Base-by-base conservation (phyloP, 176 grass and related monocot species). In the Musa itinerans region DNA sequence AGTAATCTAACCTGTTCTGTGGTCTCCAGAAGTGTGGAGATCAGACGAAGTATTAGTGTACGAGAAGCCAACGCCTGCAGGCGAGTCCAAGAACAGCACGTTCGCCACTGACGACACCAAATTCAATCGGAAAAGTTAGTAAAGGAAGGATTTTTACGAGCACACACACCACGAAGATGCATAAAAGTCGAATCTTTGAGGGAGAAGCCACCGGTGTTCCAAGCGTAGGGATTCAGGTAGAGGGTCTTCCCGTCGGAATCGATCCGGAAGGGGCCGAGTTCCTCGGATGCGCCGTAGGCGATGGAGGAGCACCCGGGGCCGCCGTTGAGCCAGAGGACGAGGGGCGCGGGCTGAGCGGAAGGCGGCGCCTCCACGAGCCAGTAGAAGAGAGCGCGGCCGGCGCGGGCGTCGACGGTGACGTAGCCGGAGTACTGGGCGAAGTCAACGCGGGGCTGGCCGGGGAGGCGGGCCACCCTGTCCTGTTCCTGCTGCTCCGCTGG, bases 251-350 rank as follows among this genome's bases (percentile, higher is more conserved):
- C 90, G 23, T 97, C 86, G 74, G 90, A 29, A 52, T 87, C 83
- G 83, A 93, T 89, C 53, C 86, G 83, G 78, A 97, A 97, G 22
- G 90, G 81, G 54, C 93, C 93, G 48, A 97, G 77, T 82, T 97
- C 90, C 81, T 97, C 93, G 3, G 90, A 93, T 0, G 87, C 90
- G 69, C 93, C 93, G 69, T 91, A 97, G 25, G 83, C 93, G 43
- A 97, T 65, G 16, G 93, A 97, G n/a, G 93, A 97, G 80, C 88
- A 97, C 25, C 93, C 90, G 8, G 90, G 93, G 23, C 93, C 93
- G 22, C 93, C 93, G 71, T 96, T 96, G 73, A 96, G 93, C 93
- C 93, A 96, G 66, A 96, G 87, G 52, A 92, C 89, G 27, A 96
- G 84, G 64, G 93, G 93, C 16, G 85, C 73, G 16, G 73, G 61